Base-by-base conservation (phyloP, 352 stramenopile species). In the Pythium phragmitis region DNA sequence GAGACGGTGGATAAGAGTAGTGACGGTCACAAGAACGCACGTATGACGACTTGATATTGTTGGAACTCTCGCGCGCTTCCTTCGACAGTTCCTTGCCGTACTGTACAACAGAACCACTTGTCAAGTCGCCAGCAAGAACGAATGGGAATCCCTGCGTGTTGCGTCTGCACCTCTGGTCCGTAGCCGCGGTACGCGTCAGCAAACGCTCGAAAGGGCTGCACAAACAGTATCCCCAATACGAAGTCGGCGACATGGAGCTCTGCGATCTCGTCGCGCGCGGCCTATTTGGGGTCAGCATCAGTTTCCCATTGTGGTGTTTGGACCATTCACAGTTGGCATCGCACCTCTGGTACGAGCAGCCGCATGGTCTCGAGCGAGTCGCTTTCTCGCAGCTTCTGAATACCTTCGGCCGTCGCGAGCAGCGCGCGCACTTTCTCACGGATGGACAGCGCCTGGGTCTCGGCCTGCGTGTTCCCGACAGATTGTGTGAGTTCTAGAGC, bases 11-110 rank as follows among this genome's bases (percentile, higher is more conserved):
- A 9, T 34, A 50, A 4, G 47, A n/a, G n/a, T 33, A 2, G 21
- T 23, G 14, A 30, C 26, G 26, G 3, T 5, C 26, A 30, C 2
- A 30, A 30, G 26, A 0, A 68, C 75, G 57, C 62, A 95, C 87
- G 55, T 81, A 92, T 19, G 81, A 91, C 17, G 85, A 85, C 62
- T 91, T 92, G 77, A 91, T 81, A 45, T 83, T 70, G 65, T 93
- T 91, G 26, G 71, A 80, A 65, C 73, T 87, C 65, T 95, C 86
- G 28, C 87, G 81, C 13, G 87, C 87, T 57, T 95, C 80, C 12
- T 72, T 82, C 13, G 85, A 94, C 30, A 95, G 63, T 54, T 94
- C 87, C 67, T 95, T 95, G 2, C 73, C 83, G 43, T 95, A 95
- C 83, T 94, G 56, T n/a, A 51, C 4, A 59, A 43, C 67, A n/a